Conservation (phyloP, 345 rosid genomes). For the Lagerstroemia speciosa region DNA sequence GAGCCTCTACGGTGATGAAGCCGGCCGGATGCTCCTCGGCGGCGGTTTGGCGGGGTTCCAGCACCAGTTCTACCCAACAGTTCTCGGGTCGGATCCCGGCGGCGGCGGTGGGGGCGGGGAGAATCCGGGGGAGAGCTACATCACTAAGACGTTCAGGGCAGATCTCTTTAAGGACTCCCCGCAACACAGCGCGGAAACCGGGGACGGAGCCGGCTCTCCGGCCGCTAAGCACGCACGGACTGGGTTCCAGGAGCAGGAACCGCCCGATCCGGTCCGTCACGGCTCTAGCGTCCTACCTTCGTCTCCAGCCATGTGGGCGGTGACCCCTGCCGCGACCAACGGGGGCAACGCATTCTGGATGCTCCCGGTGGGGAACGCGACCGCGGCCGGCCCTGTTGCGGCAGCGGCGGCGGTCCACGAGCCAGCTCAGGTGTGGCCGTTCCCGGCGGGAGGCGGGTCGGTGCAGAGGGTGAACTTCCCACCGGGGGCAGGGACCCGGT, state of each 20-base stretch:
- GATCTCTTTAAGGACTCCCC: slow-evolving; percentile 56
- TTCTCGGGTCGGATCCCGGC: slow-evolving; percentile 24
- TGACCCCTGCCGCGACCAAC: slow-evolving; percentile 40
- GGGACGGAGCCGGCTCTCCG: slow-evolving; percentile 11
- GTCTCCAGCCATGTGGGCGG: slow-evolving; percentile 68
- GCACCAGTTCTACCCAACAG: slow-evolving; percentile 45
- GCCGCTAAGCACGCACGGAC: slow-evolving; percentile 22
- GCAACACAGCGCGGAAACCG: slow-evolving; percentile 11
- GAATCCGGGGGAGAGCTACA: slow-evolving; percentile 21
- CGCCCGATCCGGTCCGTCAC: slow-evolving; percentile 24
- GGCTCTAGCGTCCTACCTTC: slow-evolving; percentile 26
- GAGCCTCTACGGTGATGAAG: slow-evolving; percentile 29
- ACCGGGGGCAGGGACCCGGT: slow-evolving; percentile 32
- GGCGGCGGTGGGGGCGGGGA: slow-evolving; percentile 10
- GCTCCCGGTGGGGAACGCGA: slow-evolving; percentile 47
- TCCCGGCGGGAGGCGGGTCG: slow-evolving; percentile 39
- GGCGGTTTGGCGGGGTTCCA: slow-evolving; percentile 47
- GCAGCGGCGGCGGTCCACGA: slow-evolving; percentile 16
- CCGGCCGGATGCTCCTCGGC: slow-evolving; percentile 16
- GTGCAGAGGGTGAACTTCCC: slow-evolving; percentile 58
- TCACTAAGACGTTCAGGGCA: slow-evolving; percentile 45
- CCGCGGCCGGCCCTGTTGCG: slow-evolving; percentile 16
- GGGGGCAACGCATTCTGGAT: slow-evolving; percentile 77
- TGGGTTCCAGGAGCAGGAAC: slow-evolving; percentile 33
- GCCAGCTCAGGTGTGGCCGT: slow-evolving; percentile 62